These are phyloP conservation scores for Alternaria brassicae DNA, from an alignment of 2,329 filamentous ascomycete species.

Conservation along the genomic window DNA sequence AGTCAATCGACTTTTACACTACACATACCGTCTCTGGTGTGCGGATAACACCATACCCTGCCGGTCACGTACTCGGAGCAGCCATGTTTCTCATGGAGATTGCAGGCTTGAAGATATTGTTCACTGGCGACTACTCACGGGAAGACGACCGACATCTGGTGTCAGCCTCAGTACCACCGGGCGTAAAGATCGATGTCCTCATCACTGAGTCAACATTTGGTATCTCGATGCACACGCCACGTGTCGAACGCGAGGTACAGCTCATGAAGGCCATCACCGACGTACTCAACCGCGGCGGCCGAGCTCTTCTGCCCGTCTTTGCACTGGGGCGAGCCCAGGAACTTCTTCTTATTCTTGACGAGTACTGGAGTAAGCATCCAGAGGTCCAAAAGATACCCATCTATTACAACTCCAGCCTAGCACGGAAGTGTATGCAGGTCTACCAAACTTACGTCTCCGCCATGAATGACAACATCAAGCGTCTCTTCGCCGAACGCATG, in stretches of 20 bases:
- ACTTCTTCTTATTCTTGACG: constrained; percentile 89
- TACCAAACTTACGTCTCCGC: constrained; percentile 98
- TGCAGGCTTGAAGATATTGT: constrained; percentile 93
- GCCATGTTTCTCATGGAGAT: constrained; percentile 99
- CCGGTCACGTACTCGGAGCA: constrained; percentile 95
- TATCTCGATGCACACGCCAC: constrained; percentile 90
- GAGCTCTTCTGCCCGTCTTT: constrained; percentile 94
- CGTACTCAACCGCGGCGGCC: constrained; percentile 88
- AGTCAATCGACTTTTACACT: constrained; percentile 97
- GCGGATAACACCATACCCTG: constrained; percentile 94
- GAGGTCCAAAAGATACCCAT: constrained; percentile 92
- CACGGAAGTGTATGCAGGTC: constrained; percentile 96
- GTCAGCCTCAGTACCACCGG: constrained; percentile 86
- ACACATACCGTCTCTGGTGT: constrained; percentile 97
- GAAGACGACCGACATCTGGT: constrained; percentile 96
- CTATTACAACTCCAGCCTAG: constrained; percentile 95
- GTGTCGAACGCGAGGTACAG: constrained; percentile 87
- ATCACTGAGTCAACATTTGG: constrained; percentile 98
- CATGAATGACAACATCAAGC: constrained; percentile 99
- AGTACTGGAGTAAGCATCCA: constrained; percentile 91
- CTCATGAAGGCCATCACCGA: constrained; percentile 95
- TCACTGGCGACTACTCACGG: constrained; percentile 96
- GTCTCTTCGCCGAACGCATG: constrained; percentile 90
- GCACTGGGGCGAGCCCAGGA: constrained; percentile 94
- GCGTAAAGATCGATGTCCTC: constrained; percentile 91